Evolutionary conservation across 306 rosid species (phyloP), one percentile per base, ranked within the genome.

Genomic region (Fragaria nilgerrensis): DNA sequence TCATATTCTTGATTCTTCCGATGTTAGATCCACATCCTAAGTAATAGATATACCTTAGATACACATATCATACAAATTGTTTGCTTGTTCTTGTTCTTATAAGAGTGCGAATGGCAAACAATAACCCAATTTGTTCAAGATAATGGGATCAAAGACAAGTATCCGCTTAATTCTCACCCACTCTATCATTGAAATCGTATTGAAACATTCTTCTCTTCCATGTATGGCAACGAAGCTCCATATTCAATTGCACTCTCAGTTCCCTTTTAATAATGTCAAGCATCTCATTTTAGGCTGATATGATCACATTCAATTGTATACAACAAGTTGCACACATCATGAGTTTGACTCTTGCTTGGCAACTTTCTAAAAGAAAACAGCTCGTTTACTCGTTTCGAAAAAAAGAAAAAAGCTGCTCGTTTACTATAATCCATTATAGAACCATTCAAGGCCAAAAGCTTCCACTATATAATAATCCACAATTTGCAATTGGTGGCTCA

Each of bases 141-240:
- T 11, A 19, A 7, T 22, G 64, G 50, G 22, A 76, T 23, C 79
- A 62, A 81, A 65, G 84, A 2, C 44, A 81, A 66, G 84, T 9
- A 76, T 76, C 62, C 17, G 48, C 12, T 70, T 17, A 64, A 64
- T 32, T 4, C 22, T 27, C 9, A 19, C 22, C 68, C 64, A 19
- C 59, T 23, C 50, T 17, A 19, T 8, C 22, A 12, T 27, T 45
- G 22, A 9, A 23, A 67, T 67, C 23, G 19, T 22, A 13, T 23
- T 11, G 20, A 23, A 71, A 58, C 77, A 81, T 81, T 71, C 80
- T 81, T 76, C 61, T 13, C 81, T 76, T 76, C 50, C 12, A n/a
- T 25, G 5, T 2, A 32, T 50, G 80, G 77, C n/a, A 81, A 81
- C 36, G 74, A 29, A 70, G 64, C 73, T 65, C 32, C 17, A n/a